Evolutionary conservation across 306 rosid genomes (phyloP).

Genomic region (Dicorynia guianensis): DNA sequence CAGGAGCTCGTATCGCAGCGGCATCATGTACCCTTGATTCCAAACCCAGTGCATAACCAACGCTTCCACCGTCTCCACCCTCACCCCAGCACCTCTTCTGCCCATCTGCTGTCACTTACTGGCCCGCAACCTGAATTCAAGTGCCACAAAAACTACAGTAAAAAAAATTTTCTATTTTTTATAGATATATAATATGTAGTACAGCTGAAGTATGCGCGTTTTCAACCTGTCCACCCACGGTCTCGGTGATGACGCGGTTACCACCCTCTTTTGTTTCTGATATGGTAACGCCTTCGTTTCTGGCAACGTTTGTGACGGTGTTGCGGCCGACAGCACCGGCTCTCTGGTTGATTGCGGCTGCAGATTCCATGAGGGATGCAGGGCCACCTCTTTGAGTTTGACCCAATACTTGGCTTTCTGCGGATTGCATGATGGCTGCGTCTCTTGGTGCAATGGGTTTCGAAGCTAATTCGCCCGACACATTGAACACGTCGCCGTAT

Average conservation of each 20-base stretch:
- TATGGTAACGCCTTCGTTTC: slow-evolving; percentile 49
- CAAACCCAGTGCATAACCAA: neutral
- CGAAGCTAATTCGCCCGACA: slow-evolving; percentile 57
- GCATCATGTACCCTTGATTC: slow-evolving; percentile 6
- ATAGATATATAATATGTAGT: too few relatives aligned
- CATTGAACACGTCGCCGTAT: slow-evolving; percentile 64
- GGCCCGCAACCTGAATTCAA: slow-evolving; percentile 2
- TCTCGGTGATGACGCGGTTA: slow-evolving; percentile 42
- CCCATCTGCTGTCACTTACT: slow-evolving; percentile 25
- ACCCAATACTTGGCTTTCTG: slow-evolving; percentile 48
- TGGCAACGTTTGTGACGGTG: slow-evolving; percentile 32
- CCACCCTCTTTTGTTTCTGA: slow-evolving; percentile 23
- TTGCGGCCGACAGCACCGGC: slow-evolving; percentile 42
- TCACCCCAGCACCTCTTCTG: neutral
- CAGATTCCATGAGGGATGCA: slow-evolving; percentile 58
- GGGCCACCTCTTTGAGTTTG: slow-evolving; percentile 52
- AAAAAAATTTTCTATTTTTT: neutral
- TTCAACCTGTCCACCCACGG: slow-evolving; percentile 56
- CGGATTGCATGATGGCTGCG: slow-evolving; percentile 61
- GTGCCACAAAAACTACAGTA: neutral
- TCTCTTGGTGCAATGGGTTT: slow-evolving; percentile 52
- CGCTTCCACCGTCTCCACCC: neutral
- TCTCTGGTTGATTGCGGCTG: slow-evolving; percentile 46
- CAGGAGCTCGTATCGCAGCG: slow-evolving; percentile 24
- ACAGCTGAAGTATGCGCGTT: neutral